Percentiles rank a stretch among this genome's conserved stretches.
phyloP scores from a whole-genome alignment of 1,284 basidiomycete genomes.

The Moniliella sp. region DNA sequence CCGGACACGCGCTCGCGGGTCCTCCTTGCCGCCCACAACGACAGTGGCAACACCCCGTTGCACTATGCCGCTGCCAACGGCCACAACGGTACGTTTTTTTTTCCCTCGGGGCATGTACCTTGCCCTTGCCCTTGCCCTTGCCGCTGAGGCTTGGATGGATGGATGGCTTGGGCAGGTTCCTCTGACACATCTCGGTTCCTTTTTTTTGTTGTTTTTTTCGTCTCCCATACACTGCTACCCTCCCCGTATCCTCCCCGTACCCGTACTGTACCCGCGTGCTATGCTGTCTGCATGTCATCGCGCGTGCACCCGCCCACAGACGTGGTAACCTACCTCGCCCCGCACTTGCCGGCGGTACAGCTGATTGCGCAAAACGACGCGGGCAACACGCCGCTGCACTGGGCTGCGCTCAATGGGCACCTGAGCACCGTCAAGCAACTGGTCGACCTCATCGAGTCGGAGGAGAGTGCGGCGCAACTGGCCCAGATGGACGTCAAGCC shows the following conservation, averaged over 20 bases:
- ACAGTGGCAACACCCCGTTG: slow-evolving; percentile 16
- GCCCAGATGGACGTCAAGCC: slow-evolving; percentile 1
- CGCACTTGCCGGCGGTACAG: slow-evolving; percentile 5
- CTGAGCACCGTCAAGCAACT: slow-evolving; percentile 12
- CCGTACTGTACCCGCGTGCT: too few relatives aligned
- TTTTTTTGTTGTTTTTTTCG: too few relatives aligned
- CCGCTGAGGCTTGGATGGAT: too few relatives aligned
- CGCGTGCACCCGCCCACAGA: slow-evolving; percentile 2
- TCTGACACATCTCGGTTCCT: too few relatives aligned
- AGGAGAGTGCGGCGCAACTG: slow-evolving; percentile 6
- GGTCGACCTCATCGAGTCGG: slow-evolving; percentile 14
- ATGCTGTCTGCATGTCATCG: not conserved
- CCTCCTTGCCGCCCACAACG: slow-evolving; percentile 6
- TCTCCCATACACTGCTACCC: too few relatives aligned
- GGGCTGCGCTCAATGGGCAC: slow-evolving; percentile 31
- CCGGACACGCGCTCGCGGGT: not conserved
- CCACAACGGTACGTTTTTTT: slow-evolving; percentile 13
- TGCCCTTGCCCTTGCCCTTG: too few relatives aligned
- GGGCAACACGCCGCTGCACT: slow-evolving; percentile 31
- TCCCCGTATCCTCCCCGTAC: too few relatives aligned
- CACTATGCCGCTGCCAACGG: slow-evolving; percentile 28
- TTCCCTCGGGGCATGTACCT: too few relatives aligned
- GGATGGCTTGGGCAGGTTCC: too few relatives aligned
- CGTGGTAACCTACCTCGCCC: slow-evolving; percentile 11
- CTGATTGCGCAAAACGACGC: slow-evolving; percentile 18